phyloP scores from a whole-genome alignment of 371 early-diverging fungal genomes.

The Mortierella sp. region DNA sequence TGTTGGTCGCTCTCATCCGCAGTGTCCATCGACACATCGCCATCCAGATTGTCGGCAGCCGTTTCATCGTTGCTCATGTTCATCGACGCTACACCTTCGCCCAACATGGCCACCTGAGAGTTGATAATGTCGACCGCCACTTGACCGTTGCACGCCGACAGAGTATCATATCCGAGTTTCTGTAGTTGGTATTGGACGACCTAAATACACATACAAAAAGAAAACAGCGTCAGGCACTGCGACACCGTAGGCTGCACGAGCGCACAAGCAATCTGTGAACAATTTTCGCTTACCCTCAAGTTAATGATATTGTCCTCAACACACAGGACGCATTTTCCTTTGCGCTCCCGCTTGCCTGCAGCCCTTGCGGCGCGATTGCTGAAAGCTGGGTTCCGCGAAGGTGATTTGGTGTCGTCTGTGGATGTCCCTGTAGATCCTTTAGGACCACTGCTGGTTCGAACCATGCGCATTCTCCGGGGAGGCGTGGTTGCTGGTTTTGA shows the following conservation, averaged over 20 bases:
- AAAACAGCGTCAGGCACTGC: background rate
- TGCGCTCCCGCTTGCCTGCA: conserved; percentile 45
- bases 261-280: background rate
- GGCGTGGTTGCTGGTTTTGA: background rate
- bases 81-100: background rate
- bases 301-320: conserved; percentile 56
- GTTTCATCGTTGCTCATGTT: background rate
- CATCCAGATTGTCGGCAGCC: background rate
- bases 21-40: conserved; percentile 5
- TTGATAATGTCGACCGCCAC: conserved; percentile 53
- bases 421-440: background rate
- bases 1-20: conserved; percentile 7
- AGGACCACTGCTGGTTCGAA: background rate
- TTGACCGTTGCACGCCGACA: conserved; percentile 49
- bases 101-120: conserved; percentile 28
- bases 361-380: conserved; percentile 40
- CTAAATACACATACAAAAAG: conserved; percentile 9
- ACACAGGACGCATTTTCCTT: conserved; percentile 47
- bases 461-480: background rate
- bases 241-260: background rate
- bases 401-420: conserved; percentile 3
- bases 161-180: conserved; percentile 52
- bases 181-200: conserved; percentile 56
- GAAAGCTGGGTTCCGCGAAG: conserved; percentile 21
- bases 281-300: conserved; percentile 21